Conservation (phyloP, 306 rosid species). For the Begonia loranthoides region DNA sequence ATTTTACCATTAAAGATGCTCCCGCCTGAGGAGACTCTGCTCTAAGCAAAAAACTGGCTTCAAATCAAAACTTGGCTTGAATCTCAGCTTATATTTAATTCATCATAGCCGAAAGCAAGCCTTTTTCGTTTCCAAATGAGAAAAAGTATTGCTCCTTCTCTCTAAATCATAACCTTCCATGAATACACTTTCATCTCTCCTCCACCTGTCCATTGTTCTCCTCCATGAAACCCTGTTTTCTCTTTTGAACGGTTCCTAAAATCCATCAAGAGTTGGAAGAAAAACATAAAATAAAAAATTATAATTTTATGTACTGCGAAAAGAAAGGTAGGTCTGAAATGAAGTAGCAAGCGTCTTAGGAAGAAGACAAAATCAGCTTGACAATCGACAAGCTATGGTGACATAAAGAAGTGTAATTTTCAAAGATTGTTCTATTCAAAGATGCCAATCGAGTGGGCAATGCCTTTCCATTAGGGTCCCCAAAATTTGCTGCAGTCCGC, state of each 20-base stretch:
- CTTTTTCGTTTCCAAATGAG: too few relatives aligned
- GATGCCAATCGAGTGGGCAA: conserved; percentile 43
- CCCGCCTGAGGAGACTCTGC: conserved; percentile 17
- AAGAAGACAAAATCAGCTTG: background rate
- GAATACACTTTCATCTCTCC: too few relatives aligned
- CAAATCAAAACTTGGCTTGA: background rate
- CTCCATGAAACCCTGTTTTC: too few relatives aligned
- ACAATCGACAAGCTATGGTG: conserved; percentile 17
- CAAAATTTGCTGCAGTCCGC: conserved; percentile 18
- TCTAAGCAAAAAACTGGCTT: conserved; percentile 11
- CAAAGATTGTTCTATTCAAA: conserved; percentile 24
- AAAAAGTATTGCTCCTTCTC: too few relatives aligned
- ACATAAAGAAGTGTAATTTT: conserved; percentile 12
- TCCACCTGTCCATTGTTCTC: too few relatives aligned
- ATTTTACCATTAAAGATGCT: conserved; percentile 18
- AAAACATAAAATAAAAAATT: background rate
- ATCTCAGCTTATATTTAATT: too few relatives aligned
- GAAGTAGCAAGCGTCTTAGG: too few relatives aligned
- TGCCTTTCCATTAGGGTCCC: conserved; percentile 25
- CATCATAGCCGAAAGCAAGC: too few relatives aligned
- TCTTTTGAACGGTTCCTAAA: too few relatives aligned
- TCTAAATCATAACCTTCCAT: too few relatives aligned
- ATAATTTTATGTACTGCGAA: too few relatives aligned
- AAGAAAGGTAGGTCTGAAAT: too few relatives aligned
- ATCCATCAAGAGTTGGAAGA: background rate